phyloP scores from a whole-genome alignment of 768 basidiomycete genomes.

The Amanita thiersii region DNA sequence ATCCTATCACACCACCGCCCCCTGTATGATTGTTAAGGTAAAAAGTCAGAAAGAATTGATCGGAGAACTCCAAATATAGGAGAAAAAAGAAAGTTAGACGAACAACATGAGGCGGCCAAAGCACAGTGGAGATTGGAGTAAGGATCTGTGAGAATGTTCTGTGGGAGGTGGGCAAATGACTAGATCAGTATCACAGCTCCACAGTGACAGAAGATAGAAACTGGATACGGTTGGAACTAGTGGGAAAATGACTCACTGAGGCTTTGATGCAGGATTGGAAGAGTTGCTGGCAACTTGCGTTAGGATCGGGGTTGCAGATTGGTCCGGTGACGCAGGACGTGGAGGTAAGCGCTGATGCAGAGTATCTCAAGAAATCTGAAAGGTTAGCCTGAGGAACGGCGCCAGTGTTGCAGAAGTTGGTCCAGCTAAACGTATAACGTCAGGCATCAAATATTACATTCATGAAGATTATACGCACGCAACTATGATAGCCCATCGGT shows the following conservation, averaged over 20 bases:
- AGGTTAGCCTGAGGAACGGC: constrained; percentile 9
- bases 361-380: constrained; percentile 11
- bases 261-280: constrained; percentile 6
- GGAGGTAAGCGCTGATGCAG: constrained; percentile 6
- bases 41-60: no score
- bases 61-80: no score
- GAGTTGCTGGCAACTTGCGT: constrained; percentile 11
- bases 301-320: constrained; percentile 5
- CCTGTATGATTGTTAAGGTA: no score
- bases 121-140: constrained; percentile 9
- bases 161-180: no score
- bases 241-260: no score
- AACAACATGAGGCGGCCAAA: constrained; percentile 9
- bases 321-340: constrained; percentile 7
- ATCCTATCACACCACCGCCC: constrained; percentile 6
- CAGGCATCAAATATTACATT: not conserved
- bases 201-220: not conserved
- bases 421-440: constrained; percentile 12
- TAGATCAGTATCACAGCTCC: not conserved
- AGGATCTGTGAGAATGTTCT: constrained; percentile 9
- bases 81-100: not conserved
- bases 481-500: constrained; percentile 9
- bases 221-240: no score
- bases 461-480: not conserved
- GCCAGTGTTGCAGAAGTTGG: constrained; percentile 10